Evolutionary conservation across 2,329 filamentous ascomycete genomes (phyloP), one percentile per base, ranked within the genome.

Genomic region (Alternaria ventricosa): DNA sequence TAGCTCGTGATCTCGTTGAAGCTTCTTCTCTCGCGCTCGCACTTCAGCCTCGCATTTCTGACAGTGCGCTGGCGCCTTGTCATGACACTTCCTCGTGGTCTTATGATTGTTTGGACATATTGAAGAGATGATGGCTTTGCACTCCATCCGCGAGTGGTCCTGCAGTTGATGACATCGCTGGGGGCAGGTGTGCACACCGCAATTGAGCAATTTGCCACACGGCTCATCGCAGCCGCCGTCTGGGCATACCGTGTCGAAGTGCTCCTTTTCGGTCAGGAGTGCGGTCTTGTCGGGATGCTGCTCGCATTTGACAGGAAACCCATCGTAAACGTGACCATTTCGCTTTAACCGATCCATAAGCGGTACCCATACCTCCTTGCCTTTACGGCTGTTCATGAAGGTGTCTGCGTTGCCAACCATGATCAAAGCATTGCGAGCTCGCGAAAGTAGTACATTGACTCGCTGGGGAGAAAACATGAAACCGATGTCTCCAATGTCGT

Each of bases 371-470:
- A 86, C 77, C 0, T 81, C 75, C 43, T 81, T 83, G 1, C 89
- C 89, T 71, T 89, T 89, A 25, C 82, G 82, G 66, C 85, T 87
- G 3, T 82, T 80, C 70, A 87, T 83, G 67, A 93, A 93, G 0
- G 91, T 94, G 0, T 86, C 79, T 58, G 88, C 84, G 71, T 92
- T 92, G 0, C 91, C 90, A 46, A 93, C 86, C 67, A 94, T 82
- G n/a, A 93, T 86, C 13, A 94, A 75, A 0, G 82, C 86, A 57
- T 91, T 81, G 1, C 90, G 84, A 0, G 91, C 90, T 61, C 92
- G 82, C 0, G 90, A 91, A 1, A 92, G 77, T 2, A 94, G 78
- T 0, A 94, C 91, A 18, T 93, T 93, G 0, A 93, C 75, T 1
- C 92, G 83, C 67, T 94, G 87, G 0, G 87, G 87, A 0, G 89